Base-by-base conservation (phyloP, 176 grass and related monocot species). In the Zea luxurians region DNA sequence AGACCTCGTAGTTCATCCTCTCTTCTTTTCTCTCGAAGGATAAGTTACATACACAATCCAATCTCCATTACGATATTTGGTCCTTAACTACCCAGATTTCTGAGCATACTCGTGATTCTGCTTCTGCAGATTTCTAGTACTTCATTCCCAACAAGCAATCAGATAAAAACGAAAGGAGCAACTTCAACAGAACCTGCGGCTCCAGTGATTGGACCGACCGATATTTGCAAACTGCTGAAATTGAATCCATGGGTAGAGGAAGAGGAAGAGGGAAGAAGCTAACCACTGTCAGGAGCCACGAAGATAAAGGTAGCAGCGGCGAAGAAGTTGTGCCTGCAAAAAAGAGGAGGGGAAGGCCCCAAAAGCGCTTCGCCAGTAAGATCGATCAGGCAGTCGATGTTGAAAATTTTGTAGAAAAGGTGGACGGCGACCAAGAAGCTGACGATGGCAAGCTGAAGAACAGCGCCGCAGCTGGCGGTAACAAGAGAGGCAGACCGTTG, bases 341-440 rank as follows among this genome's bases (percentile, higher is more conserved):
- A 67, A 91, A 84, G 86, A 91, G 86, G 80, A 93, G 91, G 64
- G 92, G 92, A 64, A 94, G 88, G 64, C 88, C 92, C 54, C 92
- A 89, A 68, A 91, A 91, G 78, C 86, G 16, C 60, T 75, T 93
- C 4, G 74, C 80, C 18, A 72, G 78, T 61, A 88, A 82, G 68
- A 69, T 86, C 15, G 86, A 91, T 38, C 73, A 86, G 67, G 66
- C 62, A 8, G 27, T 27, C 27, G 83, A 88, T 49, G 73, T 64
- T 15, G 86, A 80, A 61, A 89, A 89, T 13, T 81, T 84, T 48
- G 83, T 86, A 20, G 80, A 84, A 13, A 84, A 85, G 17, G 49
- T 75, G 4, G 86, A 85, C 66, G 84, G 68, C 4, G 84, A 82
- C 74, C 72, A 84, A 27, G 77, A 83, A 71, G 71, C 45, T 55